Conservation (phyloP, 495 filamentous ascomycete genomes). For the Aspergillus carlsbadensis region DNA sequence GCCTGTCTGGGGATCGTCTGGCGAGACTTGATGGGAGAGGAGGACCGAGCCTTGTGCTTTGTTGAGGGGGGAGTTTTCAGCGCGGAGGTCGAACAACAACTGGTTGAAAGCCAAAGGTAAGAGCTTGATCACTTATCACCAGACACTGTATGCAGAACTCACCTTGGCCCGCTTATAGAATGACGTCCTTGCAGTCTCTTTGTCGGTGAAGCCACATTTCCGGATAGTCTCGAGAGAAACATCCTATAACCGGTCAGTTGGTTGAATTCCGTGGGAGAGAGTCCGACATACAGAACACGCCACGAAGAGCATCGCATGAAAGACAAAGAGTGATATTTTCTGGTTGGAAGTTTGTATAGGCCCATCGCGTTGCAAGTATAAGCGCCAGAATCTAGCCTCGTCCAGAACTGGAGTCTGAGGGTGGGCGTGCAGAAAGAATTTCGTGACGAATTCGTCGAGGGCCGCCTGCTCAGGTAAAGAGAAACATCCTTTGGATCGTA, state of each 20-base stretch:
- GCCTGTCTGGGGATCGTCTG: conserved; percentile 36
- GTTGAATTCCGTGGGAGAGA: background rate
- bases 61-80: conserved; percentile 27
- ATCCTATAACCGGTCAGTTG: conserved; percentile 25
- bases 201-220: conserved; percentile 39
- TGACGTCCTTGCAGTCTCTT: conserved; percentile 36
- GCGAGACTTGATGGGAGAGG: conserved; percentile 37
- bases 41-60: conserved; percentile 45
- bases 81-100: conserved; percentile 27
- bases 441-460: conserved; percentile 40
- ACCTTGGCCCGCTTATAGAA: conserved; percentile 34
- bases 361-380: conserved; percentile 21
- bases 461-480: conserved; percentile 34
- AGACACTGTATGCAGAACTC: background rate
- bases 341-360: conserved; percentile 1
- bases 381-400: conserved; percentile 47
- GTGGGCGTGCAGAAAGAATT: conserved; percentile 48
- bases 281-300: conserved; percentile 39
- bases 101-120: background rate
- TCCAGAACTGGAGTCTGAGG: conserved; percentile 45
- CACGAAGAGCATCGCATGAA: conserved; percentile 47
- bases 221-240: conserved; percentile 37
- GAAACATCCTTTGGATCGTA: conserved; percentile 41
- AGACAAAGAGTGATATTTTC: conserved; percentile 46
- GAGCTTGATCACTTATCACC: too few relatives aligned